Evolutionary conservation across 106 monocot genomes (phyloP), one percentile per base, ranked within the genome.

Genomic region (Posidonia australis): DNA sequence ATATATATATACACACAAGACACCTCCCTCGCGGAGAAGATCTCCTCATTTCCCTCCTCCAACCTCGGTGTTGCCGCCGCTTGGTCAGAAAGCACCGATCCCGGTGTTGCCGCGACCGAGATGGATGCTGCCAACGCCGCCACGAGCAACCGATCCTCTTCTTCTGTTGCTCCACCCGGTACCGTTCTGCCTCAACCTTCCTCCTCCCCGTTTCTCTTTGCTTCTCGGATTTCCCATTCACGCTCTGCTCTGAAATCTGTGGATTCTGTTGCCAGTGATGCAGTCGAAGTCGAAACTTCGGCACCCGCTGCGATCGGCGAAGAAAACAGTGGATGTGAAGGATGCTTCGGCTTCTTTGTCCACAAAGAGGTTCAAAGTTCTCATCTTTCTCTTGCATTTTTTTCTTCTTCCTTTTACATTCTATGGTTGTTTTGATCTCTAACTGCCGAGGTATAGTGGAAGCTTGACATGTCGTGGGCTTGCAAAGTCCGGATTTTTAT

Each of bases 261-360:
- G 60, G 0, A 11, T 41, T 60, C n/a, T 31, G 29, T 22, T 60
- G 18, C 9, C 17, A 32, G 55, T 23, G 46, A 67, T 46, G 32
- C 10, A 46, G 47, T 17, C 66, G 0, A 58, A 16, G 19, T 77
- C 79, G 44, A 77, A 70, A 58, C 62, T 79, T 27, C 60, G 83
- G 55, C 77, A 79, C 30, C 79, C 83, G 14, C 62, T 83, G 19
- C 23, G 83, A 68, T 79, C 76, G 16, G 59, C 69, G 22, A 14
- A 46, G 17, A 83, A 69, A 46, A 17, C 57, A 14, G 72, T 67
- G 69, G 75, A 76, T n/a, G 36, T 13, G 51, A 66, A 67, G 68
- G 22, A 54, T 65, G 22, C 27, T 11, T 0, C 65, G 65, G 48
- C 65, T 12, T 16, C 51, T 54, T 47, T 22, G 2, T 19, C 68